Base-by-base conservation (phyloP, 2,329 filamentous ascomycete genomes). In the Cladosporium sp. region DNA sequence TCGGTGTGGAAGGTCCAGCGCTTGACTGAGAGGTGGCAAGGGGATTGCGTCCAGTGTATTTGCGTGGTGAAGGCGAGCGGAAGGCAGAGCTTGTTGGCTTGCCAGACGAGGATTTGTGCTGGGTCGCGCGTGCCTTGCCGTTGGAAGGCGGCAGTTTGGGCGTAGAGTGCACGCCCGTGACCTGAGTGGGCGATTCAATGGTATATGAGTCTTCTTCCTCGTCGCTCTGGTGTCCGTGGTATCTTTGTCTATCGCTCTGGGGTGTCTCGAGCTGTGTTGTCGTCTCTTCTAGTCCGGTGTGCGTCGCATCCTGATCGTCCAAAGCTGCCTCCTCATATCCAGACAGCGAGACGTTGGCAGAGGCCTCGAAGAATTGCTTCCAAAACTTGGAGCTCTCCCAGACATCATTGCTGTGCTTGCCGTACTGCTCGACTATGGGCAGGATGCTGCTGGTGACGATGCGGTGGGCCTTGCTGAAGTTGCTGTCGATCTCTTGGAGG, bases 301-400 rank as follows among this genome's bases (percentile, higher is more conserved):
- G 79, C 0, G 81, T 83, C 18, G 79, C 81, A 59, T 84, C 80
- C 64, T 77, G 87, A n/a, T 90, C 88, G 28, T 82, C 81, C 7
- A 78, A 77, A 16, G 87, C 87, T 25, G 88, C 84, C 75, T 96
- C 93, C 76, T 97, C 94, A 78, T 99, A 97, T 30, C 93, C 93
- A 0, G 93, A 97, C 13, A 99, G 86, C 13, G 94, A 97, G 28
- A 99, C 94, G 74, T 99, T 98, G 76, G 95, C 95, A 57, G 93
- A 97, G 39, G 95, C 93, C 80, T 99, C 95, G 79, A 99, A 99
- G 83, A 99, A 99, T 82, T 98, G 93, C 80, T 99, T 99, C 95
- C 95, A 99, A 80, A 99, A 99, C 87, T 96, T 97, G 63, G 94
- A 96, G 25, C 93, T 93, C 72, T 98, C 93, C 95, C 95, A 99